Evolutionary conservation across 2,329 filamentous ascomycete genomes (phyloP).

Genomic region (Madurella mycetomatis): DNA sequence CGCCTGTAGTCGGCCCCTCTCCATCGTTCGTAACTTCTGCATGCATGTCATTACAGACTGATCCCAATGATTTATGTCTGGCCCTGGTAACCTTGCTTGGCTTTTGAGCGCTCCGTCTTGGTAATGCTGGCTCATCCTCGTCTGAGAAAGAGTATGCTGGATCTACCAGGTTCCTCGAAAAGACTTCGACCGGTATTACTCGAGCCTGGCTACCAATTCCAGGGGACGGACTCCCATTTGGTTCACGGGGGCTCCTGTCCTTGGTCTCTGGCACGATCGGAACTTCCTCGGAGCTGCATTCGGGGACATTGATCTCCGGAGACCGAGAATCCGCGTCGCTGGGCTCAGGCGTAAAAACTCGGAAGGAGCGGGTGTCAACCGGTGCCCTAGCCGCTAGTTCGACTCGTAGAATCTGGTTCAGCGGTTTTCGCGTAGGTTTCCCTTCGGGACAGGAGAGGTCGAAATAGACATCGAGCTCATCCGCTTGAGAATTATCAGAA

Average conservation of each 20-base stretch:
- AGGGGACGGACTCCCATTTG: not conserved
- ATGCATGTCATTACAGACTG: not conserved
- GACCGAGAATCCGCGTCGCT: not conserved
- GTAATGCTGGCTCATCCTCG: slow-evolving; percentile 30
- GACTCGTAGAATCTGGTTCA: slow-evolving; percentile 21
- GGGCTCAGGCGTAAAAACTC: slow-evolving; percentile 13
- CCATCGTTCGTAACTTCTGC: not conserved
- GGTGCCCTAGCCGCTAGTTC: slow-evolving; percentile 15
- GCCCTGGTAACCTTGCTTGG: not conserved
- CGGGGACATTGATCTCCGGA: not conserved
- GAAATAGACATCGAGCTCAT: slow-evolving; percentile 10
- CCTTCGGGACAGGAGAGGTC: slow-evolving; percentile 4
- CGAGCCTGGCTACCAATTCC: not conserved
- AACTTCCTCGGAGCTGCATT: not conserved
- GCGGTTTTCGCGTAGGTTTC: slow-evolving; percentile 17
- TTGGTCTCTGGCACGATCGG: not conserved
- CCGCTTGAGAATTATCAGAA: not conserved
- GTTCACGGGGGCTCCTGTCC: not conserved
- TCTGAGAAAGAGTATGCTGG: slow-evolving; percentile 34
- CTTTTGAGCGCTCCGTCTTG: slow-evolving; percentile 7
- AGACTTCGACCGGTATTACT: slow-evolving; percentile 12
- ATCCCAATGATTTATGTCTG: not conserved
- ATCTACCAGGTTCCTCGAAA: slow-evolving; percentile 25
- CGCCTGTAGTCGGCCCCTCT: not conserved
- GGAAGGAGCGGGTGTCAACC: slow-evolving; percentile 12